These are phyloP conservation scores for Salix viminalis DNA, from an alignment of 345 rosid genomes.

Conservation along the genomic window DNA sequence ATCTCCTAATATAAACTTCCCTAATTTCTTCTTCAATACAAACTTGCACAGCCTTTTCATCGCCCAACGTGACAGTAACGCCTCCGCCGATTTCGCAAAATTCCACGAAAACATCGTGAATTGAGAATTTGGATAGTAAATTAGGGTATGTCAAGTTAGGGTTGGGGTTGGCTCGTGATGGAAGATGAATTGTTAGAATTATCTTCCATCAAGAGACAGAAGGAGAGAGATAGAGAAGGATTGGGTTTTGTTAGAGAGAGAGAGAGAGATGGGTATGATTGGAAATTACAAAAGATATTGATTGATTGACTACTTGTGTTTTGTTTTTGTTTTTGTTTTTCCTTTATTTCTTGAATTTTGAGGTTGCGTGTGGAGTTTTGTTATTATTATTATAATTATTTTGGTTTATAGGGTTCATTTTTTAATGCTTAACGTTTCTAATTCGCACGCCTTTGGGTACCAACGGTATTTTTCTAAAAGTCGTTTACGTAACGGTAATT, in stretches of 20 bases:
- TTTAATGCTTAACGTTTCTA: too few species aligned
- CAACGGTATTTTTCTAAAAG: too few species aligned
- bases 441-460: too few species aligned
- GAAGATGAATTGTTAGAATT: slow-evolving; percentile 5
- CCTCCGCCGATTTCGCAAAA: slow-evolving; percentile 75
- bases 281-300: not conserved
- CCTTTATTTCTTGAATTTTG: not conserved
- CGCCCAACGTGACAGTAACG: slow-evolving; percentile 75
- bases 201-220: slow-evolving; percentile 13
- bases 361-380: not conserved
- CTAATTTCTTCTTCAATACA: slow-evolving; percentile 85
- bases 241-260: not conserved
- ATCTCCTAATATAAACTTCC: slow-evolving; percentile 75
- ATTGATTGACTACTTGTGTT: not conserved
- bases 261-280: not conserved
- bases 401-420: not conserved
- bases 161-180: slow-evolving; percentile 15
- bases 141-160: slow-evolving; percentile 1
- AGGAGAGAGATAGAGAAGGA: not conserved
- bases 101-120: slow-evolving; percentile 45
- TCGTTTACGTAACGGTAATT: too few species aligned
- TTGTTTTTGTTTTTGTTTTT: not conserved
- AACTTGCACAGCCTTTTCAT: slow-evolving; percentile 78
- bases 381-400: not conserved
- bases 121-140: not conserved